Percentiles rank a stretch among this genome's conserved stretches.
phyloP scores from a whole-genome alignment of 148 eudicot species.

The Camellia lanceoleosa region DNA sequence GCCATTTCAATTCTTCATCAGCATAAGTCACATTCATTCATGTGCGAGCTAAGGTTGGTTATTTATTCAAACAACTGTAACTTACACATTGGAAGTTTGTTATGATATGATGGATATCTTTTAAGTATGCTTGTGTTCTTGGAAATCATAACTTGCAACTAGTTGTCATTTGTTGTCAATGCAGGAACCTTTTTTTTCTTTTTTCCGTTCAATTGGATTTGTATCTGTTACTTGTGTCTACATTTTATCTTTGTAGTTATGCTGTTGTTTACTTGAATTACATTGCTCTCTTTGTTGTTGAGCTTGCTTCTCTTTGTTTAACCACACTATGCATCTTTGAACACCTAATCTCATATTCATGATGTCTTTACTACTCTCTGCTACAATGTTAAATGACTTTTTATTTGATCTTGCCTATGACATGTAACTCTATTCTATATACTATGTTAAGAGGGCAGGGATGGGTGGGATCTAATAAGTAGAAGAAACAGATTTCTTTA shows the following conservation, averaged over 20 bases:
- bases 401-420: background rate
- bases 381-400: background rate
- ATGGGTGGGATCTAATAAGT: background rate
- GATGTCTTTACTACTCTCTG: background rate
- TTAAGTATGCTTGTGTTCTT: background rate
- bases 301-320: background rate
- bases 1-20: background rate
- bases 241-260: background rate
- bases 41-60: background rate
- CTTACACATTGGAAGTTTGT: too few species aligned
- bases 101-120: background rate
- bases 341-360: background rate
- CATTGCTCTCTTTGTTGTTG: background rate
- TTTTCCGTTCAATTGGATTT: background rate
- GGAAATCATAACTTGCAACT: background rate
- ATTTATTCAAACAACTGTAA: too few species aligned
- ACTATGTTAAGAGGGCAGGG: too few species aligned
- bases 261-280: background rate
- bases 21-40: background rate
- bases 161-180: background rate
- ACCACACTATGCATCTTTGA: background rate
- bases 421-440: background rate
- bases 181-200: background rate
- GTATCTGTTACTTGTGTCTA: background rate
- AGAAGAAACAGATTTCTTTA: constrained; percentile 6